Evolutionary conservation across 768 basidiomycete species (phyloP), one percentile per base, ranked within the genome.

Genomic region (Suillus subalutaceus): DNA sequence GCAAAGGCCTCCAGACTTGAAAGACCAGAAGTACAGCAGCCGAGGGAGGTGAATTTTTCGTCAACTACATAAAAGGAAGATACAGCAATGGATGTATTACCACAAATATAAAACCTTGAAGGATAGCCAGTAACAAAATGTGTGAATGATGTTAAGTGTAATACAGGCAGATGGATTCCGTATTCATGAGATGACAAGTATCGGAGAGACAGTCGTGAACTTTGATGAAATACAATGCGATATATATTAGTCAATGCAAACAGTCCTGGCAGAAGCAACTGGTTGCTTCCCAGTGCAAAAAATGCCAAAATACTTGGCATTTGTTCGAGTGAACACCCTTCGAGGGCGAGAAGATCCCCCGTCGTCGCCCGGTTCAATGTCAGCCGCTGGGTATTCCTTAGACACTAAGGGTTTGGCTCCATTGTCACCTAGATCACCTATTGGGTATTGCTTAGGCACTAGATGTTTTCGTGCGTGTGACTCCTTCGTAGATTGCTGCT

Each of bases 211-310:
- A 23, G 13, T 38, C 23, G 57, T 38, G 7, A 57, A 2, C 16
- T 26, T 26, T 16, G 3, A 60, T 41, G 18, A 30, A 30, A 23
- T 12, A 59, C 58, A 41, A 18, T 2, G 26, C 4, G 18, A 9
- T 6, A 60, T 26, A 20, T 10, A 41, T 18, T 43, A 41, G 26
- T 41, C 26, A 30, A 41, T 12, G 10, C 26, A 41, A 30, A 26
- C 18, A 30, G 10, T 20, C 18, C 40, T 41, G 10, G 58, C 9
- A 43, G 2, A 41, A 40, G 8, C 1, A 59, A 40, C 26, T 40
- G 26, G 66, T 35, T 65, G 75, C 55, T 73, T 80, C 67, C 74
- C 71, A 52, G 78, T 79, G 64, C 80, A 80, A 63, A 81, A 79
- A 64, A 80, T 80, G 57, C 79, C 79, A 55, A 80, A 80, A 55